Evolutionary conservation across 495 filamentous ascomycete genomes (phyloP).

Genomic region (Friedmanniomyces endolithicus): DNA sequence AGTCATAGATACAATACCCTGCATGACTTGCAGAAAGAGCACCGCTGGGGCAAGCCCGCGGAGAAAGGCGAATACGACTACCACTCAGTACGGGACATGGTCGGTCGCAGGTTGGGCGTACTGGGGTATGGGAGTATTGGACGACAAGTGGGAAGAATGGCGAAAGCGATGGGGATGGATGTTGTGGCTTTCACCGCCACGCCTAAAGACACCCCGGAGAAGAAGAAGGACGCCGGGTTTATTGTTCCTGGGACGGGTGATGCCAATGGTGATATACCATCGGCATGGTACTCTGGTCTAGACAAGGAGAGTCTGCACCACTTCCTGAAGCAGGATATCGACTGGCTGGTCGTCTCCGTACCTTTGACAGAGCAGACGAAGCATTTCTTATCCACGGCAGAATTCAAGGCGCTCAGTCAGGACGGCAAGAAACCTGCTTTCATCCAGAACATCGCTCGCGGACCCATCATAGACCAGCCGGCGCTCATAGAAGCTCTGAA

Average conservation of each 20-base stretch:
- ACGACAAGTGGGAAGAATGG: constrained; percentile 57
- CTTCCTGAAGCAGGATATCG: constrained; percentile 59
- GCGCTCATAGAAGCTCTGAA: constrained; percentile 54
- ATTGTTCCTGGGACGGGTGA: constrained; percentile 69
- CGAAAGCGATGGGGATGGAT: constrained; percentile 61
- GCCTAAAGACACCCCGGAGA: constrained; percentile 42
- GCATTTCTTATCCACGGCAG: constrained; percentile 47
- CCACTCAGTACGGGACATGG: constrained; percentile 35
- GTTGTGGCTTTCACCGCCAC: constrained; percentile 71
- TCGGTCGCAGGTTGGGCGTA: constrained; percentile 52
- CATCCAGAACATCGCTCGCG: constrained; percentile 64
- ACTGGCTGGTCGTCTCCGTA: constrained; percentile 61
- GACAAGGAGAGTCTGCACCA: constrained; percentile 45
- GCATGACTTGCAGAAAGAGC: constrained; percentile 41
- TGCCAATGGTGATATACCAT: constrained; percentile 56
- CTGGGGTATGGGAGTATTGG: constrained; percentile 81
- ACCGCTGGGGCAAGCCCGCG: constrained; percentile 36
- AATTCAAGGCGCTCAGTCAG: constrained; percentile 51
- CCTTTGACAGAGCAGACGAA: constrained; percentile 59
- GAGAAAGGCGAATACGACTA: constrained; percentile 26
- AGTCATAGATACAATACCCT: constrained; percentile 40
- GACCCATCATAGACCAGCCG: constrained; percentile 55
- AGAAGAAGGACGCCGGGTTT: constrained; percentile 51
- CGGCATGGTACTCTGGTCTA: constrained; percentile 59
- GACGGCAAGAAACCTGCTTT: constrained; percentile 39